Evolutionary conservation across 140 eudicot genomes (phyloP).

Genomic region (Eryngium alpinum): DNA sequence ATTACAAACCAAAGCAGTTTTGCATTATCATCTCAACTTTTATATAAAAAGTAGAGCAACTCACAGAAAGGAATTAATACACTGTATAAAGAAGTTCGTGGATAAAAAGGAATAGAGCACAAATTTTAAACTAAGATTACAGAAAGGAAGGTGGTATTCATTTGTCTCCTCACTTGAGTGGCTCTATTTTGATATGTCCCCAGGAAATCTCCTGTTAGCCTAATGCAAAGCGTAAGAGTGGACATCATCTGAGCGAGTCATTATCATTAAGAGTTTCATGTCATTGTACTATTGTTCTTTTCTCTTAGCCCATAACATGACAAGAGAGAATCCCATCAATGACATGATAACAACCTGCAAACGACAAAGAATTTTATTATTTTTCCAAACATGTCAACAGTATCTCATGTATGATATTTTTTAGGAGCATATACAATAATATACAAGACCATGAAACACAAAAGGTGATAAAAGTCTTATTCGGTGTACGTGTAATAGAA

Average conservation of each 20-base stretch:
- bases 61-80: neutral
- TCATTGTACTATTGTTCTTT: conserved; percentile 23
- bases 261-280: neutral
- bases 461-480: no score
- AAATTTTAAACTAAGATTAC: neutral
- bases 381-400: neutral
- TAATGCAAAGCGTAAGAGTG: neutral
- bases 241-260: neutral
- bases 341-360: conserved; percentile 93
- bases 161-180: neutral
- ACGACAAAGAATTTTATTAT: neutral
- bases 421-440: neutral
- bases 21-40: neutral
- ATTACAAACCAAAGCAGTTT: neutral
- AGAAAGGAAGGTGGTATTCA: neutral
- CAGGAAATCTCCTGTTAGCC: neutral
- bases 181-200: neutral
- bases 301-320: conserved; percentile 82
- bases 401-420: no score
- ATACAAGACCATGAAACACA: no score
- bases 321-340: conserved; percentile 88
- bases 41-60: neutral
- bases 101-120: neutral
- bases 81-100: neutral
- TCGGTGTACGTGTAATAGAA: neutral